These are phyloP conservation scores for Pythium rishiriense DNA, from an alignment of 352 stramenopile genomes.

Conservation along the genomic window DNA sequence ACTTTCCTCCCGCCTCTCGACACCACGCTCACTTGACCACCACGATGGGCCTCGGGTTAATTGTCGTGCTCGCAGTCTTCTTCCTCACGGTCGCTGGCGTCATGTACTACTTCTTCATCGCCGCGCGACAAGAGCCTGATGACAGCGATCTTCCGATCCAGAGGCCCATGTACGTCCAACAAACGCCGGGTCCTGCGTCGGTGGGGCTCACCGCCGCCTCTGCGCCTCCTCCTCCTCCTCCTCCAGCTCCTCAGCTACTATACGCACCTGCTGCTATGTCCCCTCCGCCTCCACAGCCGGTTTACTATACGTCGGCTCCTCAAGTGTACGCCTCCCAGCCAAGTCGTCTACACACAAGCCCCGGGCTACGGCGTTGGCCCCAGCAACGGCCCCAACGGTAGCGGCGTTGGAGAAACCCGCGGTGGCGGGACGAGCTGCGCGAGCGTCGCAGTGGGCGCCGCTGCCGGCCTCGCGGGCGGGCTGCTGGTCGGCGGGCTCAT, in stretches of 20 bases:
- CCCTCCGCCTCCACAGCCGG: not conserved
- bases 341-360: not conserved
- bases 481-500: constrained; percentile 21
- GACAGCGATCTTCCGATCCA: not conserved
- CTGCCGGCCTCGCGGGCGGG: constrained; percentile 10
- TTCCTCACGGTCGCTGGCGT: not conserved
- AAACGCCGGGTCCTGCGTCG: too few relatives aligned
- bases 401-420: not conserved
- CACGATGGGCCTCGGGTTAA: not conserved
- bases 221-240: not conserved
- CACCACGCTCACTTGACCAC: too few relatives aligned
- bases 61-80: not conserved
- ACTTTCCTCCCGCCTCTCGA: too few relatives aligned
- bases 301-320: not conserved
- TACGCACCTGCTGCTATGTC: not conserved
- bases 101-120: constrained; percentile 4
- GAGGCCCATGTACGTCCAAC: not conserved
- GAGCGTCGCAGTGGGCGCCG: constrained; percentile 10
- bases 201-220: too few relatives aligned
- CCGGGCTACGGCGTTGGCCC: not conserved
- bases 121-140: not conserved
- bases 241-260: not conserved
- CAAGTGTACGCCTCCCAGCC: not conserved
- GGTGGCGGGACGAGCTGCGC: constrained; percentile 3
- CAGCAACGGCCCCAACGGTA: not conserved